Percentiles rank a stretch among this genome's conserved stretches.
These are phyloP conservation scores for Eucalyptus cladocalyx DNA, from an alignment of 345 rosid genomes.

Conservation along the genomic window DNA sequence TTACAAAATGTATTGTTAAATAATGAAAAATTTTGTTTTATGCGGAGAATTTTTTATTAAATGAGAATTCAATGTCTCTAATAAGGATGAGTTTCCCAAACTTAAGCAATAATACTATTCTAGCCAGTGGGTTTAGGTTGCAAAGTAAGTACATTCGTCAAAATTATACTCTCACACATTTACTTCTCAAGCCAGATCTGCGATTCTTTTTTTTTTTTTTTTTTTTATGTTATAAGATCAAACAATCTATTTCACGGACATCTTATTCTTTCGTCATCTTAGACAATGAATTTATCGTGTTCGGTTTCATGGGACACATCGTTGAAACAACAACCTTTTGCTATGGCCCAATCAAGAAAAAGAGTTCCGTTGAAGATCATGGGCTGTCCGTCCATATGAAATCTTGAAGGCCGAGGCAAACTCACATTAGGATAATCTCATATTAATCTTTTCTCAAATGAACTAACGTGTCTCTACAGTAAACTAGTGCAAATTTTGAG, in stretches of 20 bases:
- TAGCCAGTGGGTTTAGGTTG: neutral
- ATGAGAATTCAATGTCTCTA: neutral
- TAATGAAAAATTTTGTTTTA: neutral
- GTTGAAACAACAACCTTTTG: neutral
- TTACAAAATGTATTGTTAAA: neutral
- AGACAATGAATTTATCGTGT: neutral
- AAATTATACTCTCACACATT: neutral
- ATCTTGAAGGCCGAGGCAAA: neutral
- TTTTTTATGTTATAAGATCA: neutral
- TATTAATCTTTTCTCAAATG: neutral
- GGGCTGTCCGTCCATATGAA: neutral
- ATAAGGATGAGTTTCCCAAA: neutral
- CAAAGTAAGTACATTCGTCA: neutral
- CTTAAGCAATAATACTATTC: neutral
- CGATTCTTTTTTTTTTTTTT: neutral
- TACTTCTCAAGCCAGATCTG: neutral
- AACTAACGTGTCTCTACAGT: neutral
- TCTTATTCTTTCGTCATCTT: neutral
- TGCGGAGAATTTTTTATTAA: neutral
- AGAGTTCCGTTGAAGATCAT: neutral
- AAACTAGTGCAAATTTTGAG: neutral
- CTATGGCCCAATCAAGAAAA: neutral
- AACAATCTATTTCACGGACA: neutral
- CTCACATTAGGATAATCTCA: neutral
- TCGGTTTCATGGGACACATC: neutral